Percentiles rank a stretch among this genome's conserved stretches.
Conservation (phyloP, 768 basidiomycete species). For the Suillus cothurnatus region DNA sequence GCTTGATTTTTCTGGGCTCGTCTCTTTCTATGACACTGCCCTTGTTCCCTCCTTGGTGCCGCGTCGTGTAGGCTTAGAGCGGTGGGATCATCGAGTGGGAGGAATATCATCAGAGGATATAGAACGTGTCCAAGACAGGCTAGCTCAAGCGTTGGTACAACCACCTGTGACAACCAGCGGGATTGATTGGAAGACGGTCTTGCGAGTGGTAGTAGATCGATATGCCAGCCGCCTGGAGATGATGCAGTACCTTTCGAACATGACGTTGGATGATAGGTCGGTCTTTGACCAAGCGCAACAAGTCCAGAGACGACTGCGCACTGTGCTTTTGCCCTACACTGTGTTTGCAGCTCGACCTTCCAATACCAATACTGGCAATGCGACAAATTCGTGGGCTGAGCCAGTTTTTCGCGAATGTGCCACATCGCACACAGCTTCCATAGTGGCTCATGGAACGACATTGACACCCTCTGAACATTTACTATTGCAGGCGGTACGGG, state of each 20-base stretch:
- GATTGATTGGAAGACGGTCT: conserved; percentile 45
- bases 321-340: conserved; percentile 18
- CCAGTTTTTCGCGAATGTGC: conserved; percentile 16
- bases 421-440: conserved; percentile 13
- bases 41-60: conserved; percentile 21
- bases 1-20: conserved; percentile 20
- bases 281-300: conserved; percentile 10
- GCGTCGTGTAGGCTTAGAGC: conserved; percentile 15
- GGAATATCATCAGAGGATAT: conserved; percentile 20
- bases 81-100: conserved; percentile 24
- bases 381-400: conserved; percentile 13
- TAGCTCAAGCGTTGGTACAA: conserved; percentile 12
- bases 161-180: conserved; percentile 25
- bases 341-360: conserved; percentile 5
- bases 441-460: not conserved
- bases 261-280: conserved; percentile 14
- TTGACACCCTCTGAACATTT: conserved; percentile 17
- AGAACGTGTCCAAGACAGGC: conserved; percentile 6
- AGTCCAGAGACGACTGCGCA: conserved; percentile 21
- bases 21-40: conserved; percentile 32
- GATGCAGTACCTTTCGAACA: conserved; percentile 39
- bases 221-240: conserved; percentile 44
- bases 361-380: not conserved
- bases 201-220: conserved; percentile 41
- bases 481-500: conserved; percentile 15